Evolutionary conservation across 2,329 filamentous ascomycete genomes (phyloP).

Genomic region (Colletotrichum aenigma): DNA sequence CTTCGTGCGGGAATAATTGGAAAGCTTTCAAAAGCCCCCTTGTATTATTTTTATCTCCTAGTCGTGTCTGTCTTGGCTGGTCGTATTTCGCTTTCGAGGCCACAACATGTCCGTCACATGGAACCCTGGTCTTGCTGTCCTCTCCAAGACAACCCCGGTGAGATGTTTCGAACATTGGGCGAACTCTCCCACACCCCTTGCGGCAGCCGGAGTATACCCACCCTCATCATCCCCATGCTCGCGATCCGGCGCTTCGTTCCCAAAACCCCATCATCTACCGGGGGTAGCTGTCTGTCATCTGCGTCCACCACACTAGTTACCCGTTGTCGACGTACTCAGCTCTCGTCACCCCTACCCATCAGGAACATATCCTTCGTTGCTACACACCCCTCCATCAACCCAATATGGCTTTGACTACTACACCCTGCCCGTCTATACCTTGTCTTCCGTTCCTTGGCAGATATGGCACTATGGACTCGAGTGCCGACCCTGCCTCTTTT

Average conservation of each 20-base stretch:
- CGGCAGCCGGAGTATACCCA: background rate
- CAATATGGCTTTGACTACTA: background rate
- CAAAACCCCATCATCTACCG: background rate
- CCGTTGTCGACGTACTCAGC: background rate
- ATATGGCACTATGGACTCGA: background rate
- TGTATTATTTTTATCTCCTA: background rate
- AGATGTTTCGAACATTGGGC: background rate
- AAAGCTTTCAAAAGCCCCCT: background rate
- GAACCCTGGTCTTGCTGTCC: background rate
- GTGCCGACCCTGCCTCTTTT: background rate
- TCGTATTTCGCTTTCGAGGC: slow-evolving; percentile 18
- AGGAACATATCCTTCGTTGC: background rate
- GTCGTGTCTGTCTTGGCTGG: background rate
- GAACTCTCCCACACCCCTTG: background rate
- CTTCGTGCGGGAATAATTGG: background rate
- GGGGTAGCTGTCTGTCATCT: background rate
- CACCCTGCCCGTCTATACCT: background rate
- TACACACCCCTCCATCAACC: background rate
- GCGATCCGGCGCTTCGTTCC: background rate
- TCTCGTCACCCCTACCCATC: background rate
- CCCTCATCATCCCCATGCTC: background rate
- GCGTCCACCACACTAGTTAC: background rate
- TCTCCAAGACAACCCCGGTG: background rate
- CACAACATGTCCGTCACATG: background rate
- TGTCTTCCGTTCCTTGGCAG: background rate